Base-by-base conservation (phyloP, 1,139 yeast species). In the Protomyces lactucae-debilis region DNA sequence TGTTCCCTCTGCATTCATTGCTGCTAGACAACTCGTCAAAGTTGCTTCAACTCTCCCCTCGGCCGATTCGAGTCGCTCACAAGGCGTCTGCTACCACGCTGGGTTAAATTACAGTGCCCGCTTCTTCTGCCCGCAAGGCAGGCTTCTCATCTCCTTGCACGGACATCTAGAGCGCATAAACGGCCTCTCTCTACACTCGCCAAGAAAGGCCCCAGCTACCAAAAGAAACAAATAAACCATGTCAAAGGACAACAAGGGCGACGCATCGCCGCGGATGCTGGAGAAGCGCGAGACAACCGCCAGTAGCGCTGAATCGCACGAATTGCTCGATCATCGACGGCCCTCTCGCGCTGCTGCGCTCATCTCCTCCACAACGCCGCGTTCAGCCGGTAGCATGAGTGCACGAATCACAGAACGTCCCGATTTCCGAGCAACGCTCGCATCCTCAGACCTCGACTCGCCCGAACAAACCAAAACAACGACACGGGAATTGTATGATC, bases 71-170 rank as follows among this genome's bases (percentile, higher is more conserved):
- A 57, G 63, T 59, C 63, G 63, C 63, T 59, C 63, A 40, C 63
- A 59, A 59, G 63, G 63, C 63, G 63, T 59, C 63, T 59, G 43
- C 6, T 28, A 23, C 23, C 32, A 52, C 63, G 43, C 63, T 59
- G 63, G 63, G 63, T 56, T 59, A 59, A 59, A 59, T 52, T 39
- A 59, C 48, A 43, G 48, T n/a, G 21, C 48, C 48, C 48, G 23
- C 12, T 16, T 18, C 48, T 51, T 16, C 28, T 32, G 18, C 43
- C 25, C 25, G 21, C 48, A 43, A 43, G 48, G 48, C 48, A 43
- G 48, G 48, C 48, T 18, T 18, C 5, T 3, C 32, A 28, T 28
- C 32, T 28, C 32, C 32, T 28, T 28, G 32, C 32, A 28, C 32
- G 32, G 32, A 28, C 32, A 3, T 28, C 32, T 6, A 28, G 32